Base-by-base conservation (phyloP, 805 yeast species). In the Teunomyces stri region DNA sequence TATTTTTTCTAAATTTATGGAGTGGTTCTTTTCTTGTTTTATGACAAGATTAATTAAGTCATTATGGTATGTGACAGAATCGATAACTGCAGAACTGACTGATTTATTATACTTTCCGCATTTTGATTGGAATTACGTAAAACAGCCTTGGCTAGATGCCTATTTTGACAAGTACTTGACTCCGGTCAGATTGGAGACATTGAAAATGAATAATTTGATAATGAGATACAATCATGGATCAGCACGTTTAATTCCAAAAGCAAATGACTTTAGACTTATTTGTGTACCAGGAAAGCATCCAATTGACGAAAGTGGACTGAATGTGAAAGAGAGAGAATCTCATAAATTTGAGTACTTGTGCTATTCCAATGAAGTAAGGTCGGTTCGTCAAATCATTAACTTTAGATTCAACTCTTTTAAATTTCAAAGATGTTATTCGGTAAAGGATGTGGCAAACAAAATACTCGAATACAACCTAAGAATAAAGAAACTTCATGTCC, bases 61-160 rank as follows among this genome's bases (percentile, higher is more conserved):
- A 0, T 80, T 79, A 56, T 90, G 89, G 68, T 84, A 87, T 58
- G 82, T 85, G 4, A 84, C 94, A 0, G 86, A 83, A 42, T 47
- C 59, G 1, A 43, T 58, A 2, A 39, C 50, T 11, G n/a, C 43
- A 3, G 38, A 22, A 5, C 62, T 70, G 1, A 80, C 7, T 70
- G 46, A 65, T 3, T 48, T 80, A 0, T 45, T 72, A 0, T 87
- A 70, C 57, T 87, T 78, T 55, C 73, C 84, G 13, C 89, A 82
- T 45, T 70, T 66, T 20, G 62, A 69, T 1, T 89, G 96, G 96
- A 58, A 53, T 7, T 37, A 39, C 30, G 62, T 78, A 13, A 68
- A 80, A 2, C 54, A 55, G 10, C 63, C 64, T 0, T 85, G 76
- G 68, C 58, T 74, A 44, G 57, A 62, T 3, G 52, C 47, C 11